Base-by-base conservation (phyloP, 495 filamentous ascomycete genomes). In the Penicillium cinerascens region DNA sequence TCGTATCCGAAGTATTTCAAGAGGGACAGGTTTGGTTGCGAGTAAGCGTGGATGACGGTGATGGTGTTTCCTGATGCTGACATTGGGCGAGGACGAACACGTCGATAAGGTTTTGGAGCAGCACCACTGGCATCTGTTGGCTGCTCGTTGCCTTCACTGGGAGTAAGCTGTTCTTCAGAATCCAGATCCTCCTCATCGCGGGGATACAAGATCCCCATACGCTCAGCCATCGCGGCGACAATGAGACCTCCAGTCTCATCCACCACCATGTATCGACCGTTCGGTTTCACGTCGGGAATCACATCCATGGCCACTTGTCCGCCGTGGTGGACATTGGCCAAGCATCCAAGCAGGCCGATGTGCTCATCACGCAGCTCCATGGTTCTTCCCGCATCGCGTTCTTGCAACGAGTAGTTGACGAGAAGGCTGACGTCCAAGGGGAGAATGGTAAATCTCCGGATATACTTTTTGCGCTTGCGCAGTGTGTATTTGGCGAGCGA, bases 401-500 rank as follows among this genome's bases (percentile, higher is more conserved):
- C 87, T 10, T 83, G 76, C 48, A 95, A 59, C 64, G 91, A 77
- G 73, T 84, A 93, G 35, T 87, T 76, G 17, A 83, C 79, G 44
- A 98, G 74, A 39, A 78, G 72, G 6, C 84, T 78, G 26, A 95
- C 84, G 52, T 96, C 91, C 63, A 97, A 60, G 0, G 90, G 92
- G 22, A 92, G 70, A 0, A 92, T 80, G 1, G 87, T 91, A 55
- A 98, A 97, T 17, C 91, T 76, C 54, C 84, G 82, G 54, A 96
- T 80, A 63, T 95, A 97, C 72, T 98, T 98, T 66, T 85, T 92
- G 37, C 86, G 85, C 75, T 98, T 98, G 18, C 93, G 80, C 15
- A 97, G 73, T 42, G 91, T 95, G 64, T 98, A 98, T 66, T 98
- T 98, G 20, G 92, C 91, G 17, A 96, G 73, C 6, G 88, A 90